Evolutionary conservation across 371 early-diverging fungal species (phyloP), one percentile per base, ranked within the genome.

Genomic region (Agmasoma carcini): DNA sequence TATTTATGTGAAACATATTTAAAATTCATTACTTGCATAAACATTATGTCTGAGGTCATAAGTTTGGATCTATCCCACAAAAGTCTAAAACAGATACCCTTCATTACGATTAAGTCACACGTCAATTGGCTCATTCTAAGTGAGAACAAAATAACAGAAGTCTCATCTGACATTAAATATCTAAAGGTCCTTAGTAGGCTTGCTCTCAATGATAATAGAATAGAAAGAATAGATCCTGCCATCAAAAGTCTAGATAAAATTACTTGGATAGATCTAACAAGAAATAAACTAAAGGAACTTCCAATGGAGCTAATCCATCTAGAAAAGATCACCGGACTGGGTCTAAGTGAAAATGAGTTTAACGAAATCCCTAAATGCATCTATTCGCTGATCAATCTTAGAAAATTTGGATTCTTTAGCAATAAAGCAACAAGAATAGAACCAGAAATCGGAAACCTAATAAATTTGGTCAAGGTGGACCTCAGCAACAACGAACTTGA

Each of bases 241-340:
- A 46, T 75, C 9, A 66, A 66, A 17, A 34, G 52, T 29, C 48
- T 75, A 26, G 41, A 29, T 25, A 60, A 63, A 12, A 48, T 75
- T 15, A 65, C 68, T 3, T 75, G 75, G 75, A 63, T 75, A 5
- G 75, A 75, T 58, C 56, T 75, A 2, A 75, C 75, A 15, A 54
- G 75, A 57, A 75, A 75, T 43, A 53, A 55, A 31, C 60, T 75
- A 6, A 49, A 54, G 41, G 27, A 29, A 6, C 59, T 83, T 0
- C 88, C 88, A 0, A 80, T 80, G 14, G 79, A 83, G 1, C 77
- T 88, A 41, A 77, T 80, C 19, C 63, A 74, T 26, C 78, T 86
- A 1, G 61, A 78, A 4, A 78, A 80, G 37, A 75, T 88, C 6
- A 76, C 73, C 11, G 83, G 82, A 20, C 69, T 88, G 41, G 82